phyloP scores from a whole-genome alignment of 371 early-diverging fungal genomes.

The Actinomortierella wolfii region DNA sequence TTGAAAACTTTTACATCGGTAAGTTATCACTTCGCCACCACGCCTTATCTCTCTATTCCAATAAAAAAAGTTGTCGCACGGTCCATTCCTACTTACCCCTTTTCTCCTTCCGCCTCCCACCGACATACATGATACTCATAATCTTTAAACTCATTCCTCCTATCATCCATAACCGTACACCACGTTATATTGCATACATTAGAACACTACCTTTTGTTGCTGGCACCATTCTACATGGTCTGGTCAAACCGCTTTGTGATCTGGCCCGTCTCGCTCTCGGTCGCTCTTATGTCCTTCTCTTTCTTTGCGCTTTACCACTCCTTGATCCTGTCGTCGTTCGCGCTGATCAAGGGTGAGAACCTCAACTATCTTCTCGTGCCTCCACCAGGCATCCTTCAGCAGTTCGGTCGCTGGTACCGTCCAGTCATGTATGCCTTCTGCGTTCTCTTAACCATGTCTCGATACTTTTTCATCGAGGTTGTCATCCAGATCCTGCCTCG shows the following conservation, averaged over 20 bases:
- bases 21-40: slow-evolving; percentile 9
- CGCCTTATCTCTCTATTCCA: too few relatives aligned
- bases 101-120: neutral
- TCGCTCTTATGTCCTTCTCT: slow-evolving; percentile 60
- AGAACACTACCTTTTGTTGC: slow-evolving; percentile 61
- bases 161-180: neutral
- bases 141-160: neutral
- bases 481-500: slow-evolving; percentile 41
- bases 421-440: slow-evolving; percentile 48
- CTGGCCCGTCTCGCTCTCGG: slow-evolving; percentile 54
- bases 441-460: slow-evolving; percentile 38
- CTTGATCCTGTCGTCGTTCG: slow-evolving; percentile 53
- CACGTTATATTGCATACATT: neutral
- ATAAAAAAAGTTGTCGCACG: neutral
- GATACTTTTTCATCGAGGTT: slow-evolving; percentile 42
- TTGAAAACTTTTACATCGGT: slow-evolving; percentile 68
- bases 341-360: slow-evolving; percentile 59
- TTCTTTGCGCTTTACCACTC: slow-evolving; percentile 63
- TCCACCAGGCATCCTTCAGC: slow-evolving; percentile 54
- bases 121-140: neutral
- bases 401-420: slow-evolving; percentile 47
- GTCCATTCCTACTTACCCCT: neutral
- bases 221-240: slow-evolving; percentile 64
- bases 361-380: slow-evolving; percentile 66
- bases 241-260: slow-evolving; percentile 61